Base-by-base conservation (phyloP, 306 rosid species). In the Astragalus glycyphyllos region DNA sequence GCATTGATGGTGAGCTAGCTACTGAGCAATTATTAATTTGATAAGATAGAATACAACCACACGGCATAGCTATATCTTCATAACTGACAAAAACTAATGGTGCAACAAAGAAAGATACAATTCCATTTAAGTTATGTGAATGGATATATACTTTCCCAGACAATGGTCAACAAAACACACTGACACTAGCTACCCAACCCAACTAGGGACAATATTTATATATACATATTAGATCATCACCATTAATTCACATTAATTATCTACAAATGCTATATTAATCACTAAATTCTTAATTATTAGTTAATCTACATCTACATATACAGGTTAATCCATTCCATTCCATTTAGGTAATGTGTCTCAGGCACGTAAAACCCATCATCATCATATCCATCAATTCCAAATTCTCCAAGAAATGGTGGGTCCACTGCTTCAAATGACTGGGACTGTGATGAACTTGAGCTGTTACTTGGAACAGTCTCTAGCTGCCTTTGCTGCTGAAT, bases 241-340 rank as follows among this genome's bases (percentile, higher is more conserved):
- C 17, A 57, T 57, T 14, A 5, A 64, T 72, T 72, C 81, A 80
- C 75, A 83, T 76, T 79, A 87, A 77, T 73, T 83, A 87, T 89
- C 83, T 80, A 89, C 92, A 89, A 72, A 42, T 53, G 65, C 79
- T 60, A 56, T 20, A 20, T 64, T 58, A 37, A n/a, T 45, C 4
- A n/a, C 3, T 32, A 54, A 65, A 46, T 4, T 47, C 20, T 47
- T 55, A 54, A 15, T 61, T 41, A 8, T 61, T 71, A 3, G 14
- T 58, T 77, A 1, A 20, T 20, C 31, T 83, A 90, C 23, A 20
- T 20, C 31, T 83, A 90, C 68, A 71, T 55, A 48, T 65, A 90
- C 62, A 62, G 37, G 44, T 76, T 87, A 68, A 82, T 59, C 97
- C 97, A 95, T 7, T 87, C 96, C 82, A 91, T 71, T 60, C 80